Percentiles rank a stretch among this genome's conserved stretches.
These are phyloP conservation scores for Solanum medicagineum DNA, from an alignment of 257 asterid genomes.

Conservation along the genomic window DNA sequence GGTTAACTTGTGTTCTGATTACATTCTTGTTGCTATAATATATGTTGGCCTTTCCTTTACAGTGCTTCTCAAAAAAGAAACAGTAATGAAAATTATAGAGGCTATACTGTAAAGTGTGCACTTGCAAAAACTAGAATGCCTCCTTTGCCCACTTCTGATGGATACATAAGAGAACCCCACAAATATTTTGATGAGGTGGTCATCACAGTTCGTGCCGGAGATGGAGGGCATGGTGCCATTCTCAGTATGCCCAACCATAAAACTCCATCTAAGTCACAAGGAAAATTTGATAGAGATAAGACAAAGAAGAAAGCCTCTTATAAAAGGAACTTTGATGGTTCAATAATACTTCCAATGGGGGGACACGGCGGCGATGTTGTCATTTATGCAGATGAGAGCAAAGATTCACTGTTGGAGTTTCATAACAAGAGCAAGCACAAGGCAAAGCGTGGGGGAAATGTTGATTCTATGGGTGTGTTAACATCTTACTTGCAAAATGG, in stretches of 20 bases:
- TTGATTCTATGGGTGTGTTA: conserved; percentile 80
- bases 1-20: neutral
- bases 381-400: conserved; percentile 72
- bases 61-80: conserved; percentile 13
- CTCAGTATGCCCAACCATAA: conserved; percentile 49
- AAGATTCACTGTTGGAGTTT: conserved; percentile 71
- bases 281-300: conserved; percentile 50
- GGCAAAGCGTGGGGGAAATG: conserved; percentile 96
- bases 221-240: conserved; percentile 86
- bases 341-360: conserved; percentile 76
- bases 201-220: conserved; percentile 82
- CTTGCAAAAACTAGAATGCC: conserved; percentile 39
- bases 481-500: conserved; percentile 67
- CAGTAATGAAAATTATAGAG: conserved; percentile 1
- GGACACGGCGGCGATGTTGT: conserved; percentile 88
- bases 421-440: conserved; percentile 46
- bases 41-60: neutral
- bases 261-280: conserved; percentile 35
- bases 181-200: conserved; percentile 82
- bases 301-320: conserved; percentile 34
- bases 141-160: conserved; percentile 40
- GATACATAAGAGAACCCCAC: conserved; percentile 56
- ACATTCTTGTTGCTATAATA: neutral
- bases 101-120: conserved; percentile 19
- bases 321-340: conserved; percentile 90